A percentile compares a stretch with the other conserved stretches of the same genome.
Conservation (phyloP, 176 grass and related monocot species). For the Phoenix dactylifera region DNA sequence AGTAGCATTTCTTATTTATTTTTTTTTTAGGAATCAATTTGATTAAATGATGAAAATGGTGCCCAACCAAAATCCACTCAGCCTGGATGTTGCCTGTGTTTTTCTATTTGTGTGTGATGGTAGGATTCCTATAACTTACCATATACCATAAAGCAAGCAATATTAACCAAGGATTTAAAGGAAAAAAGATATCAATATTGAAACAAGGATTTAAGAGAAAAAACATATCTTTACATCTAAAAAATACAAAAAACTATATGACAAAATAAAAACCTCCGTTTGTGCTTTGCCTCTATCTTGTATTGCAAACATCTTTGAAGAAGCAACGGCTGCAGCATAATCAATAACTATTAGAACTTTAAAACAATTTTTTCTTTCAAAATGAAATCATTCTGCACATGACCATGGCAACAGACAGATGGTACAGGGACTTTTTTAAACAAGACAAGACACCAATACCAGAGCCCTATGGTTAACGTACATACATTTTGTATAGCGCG, state of each 20-base stretch:
- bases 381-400: too few relatives aligned
- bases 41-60: too few relatives aligned
- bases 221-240: conserved; percentile 7
- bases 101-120: too few relatives aligned
- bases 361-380: not conserved
- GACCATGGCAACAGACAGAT: too few relatives aligned
- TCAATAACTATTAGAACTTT: conserved; percentile 15
- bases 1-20: too few relatives aligned
- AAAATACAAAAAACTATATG: conserved; percentile 10
- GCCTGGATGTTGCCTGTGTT: too few relatives aligned
- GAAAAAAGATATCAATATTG: not conserved
- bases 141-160: too few relatives aligned
- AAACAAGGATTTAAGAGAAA: not conserved
- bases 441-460: not conserved
- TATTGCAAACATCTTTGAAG: conserved; percentile 79
- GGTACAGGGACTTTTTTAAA: not conserved
- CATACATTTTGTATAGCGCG: conserved; percentile 49
- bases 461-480: not conserved
- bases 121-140: too few relatives aligned
- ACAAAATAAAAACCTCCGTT: conserved; percentile 56
- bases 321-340: conserved; percentile 57
- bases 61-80: too few relatives aligned
- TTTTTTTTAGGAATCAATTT: too few relatives aligned
- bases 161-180: not conserved
- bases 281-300: conserved; percentile 56